Base-by-base conservation (phyloP, 495 filamentous ascomycete genomes). In the Staphylotrichum tortipilum region DNA sequence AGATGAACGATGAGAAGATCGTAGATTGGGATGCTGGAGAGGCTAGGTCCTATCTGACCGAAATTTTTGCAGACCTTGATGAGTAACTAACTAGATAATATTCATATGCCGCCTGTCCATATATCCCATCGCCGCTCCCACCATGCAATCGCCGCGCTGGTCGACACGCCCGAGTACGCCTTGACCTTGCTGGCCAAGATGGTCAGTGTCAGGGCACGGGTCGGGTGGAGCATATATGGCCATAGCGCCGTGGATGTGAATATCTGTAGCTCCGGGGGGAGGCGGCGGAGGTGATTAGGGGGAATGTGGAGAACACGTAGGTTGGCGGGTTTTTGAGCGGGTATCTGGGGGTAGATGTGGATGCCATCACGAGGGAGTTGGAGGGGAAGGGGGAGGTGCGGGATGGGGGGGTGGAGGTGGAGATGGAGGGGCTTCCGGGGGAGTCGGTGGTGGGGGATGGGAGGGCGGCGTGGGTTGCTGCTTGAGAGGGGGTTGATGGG, bases 281-380 rank as follows among this genome's bases (percentile, higher is more conserved):
- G 2, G 71, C 61, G 4, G 60, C 75, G 0, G 72, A 76, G 2
- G 57, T 56, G 22, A 66, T 97, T 15, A 59, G 75, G 2, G 92
- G 92, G 4, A 96, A 96, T 63, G 82, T 91, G 50, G 92, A 98
- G 72, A 98, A 98, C 62, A 98, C 86, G 4, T 87, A 97, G 11
- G 74, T 98, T 4, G 92, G 92, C 12, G 66, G 73, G 26, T 97
- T 94, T 65, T 68, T 98, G 18, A 69, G 78, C 15, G 71, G 80
- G 10, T 98, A 91, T 59, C 76, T 98, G 1, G 82, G 79, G 40
- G 74, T 97, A 14, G 83, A 95, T 58, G 75, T 95, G 1, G 77
- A 84, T 0, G 69, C 71, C 18, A 78, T 94, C 35, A 95, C 89
- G 3, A 74, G 79, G 58, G 78, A 86, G 63, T 72, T 97, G 34